These are phyloP conservation scores for Glycyrrhiza uralensis DNA, from an alignment of 306 rosid genomes.

Conservation along the genomic window DNA sequence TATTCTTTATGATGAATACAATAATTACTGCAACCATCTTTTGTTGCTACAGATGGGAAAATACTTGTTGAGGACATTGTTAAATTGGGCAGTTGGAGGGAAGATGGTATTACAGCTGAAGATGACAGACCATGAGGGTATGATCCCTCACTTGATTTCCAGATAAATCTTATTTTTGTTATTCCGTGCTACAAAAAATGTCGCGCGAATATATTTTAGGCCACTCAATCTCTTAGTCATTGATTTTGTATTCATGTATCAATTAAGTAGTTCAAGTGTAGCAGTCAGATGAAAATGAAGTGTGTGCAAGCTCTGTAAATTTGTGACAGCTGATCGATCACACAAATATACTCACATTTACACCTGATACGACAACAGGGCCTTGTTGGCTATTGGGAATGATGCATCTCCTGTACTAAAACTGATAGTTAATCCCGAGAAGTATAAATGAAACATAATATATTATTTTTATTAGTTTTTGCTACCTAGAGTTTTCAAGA, in stretches of 20 bases:
- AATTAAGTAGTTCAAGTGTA: constrained; percentile 18
- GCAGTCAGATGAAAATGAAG: constrained; percentile 28
- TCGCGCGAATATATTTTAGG: constrained; percentile 23
- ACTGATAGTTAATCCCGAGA: neutral
- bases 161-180: constrained; percentile 9
- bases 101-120: constrained; percentile 56
- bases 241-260: constrained; percentile 26
- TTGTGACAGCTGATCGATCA: constrained; percentile 22
- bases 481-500: neutral
- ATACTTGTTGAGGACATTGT: constrained; percentile 95
- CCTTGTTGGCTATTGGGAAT: neutral
- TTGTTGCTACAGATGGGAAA: constrained; percentile 71
- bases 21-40: neutral
- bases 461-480: neutral
- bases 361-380: neutral
- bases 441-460: neutral
- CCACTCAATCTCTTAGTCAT: neutral
- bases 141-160: constrained; percentile 10
- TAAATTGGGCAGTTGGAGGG: constrained; percentile 68
- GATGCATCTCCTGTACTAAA: neutral
- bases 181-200: constrained; percentile 19
- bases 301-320: constrained; percentile 39
- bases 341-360: neutral
- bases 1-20: constrained; percentile 6
- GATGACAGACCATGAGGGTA: constrained; percentile 27